phyloP scores from a whole-genome alignment of 495 filamentous ascomycete genomes.

The Penicillium flavigenum region DNA sequence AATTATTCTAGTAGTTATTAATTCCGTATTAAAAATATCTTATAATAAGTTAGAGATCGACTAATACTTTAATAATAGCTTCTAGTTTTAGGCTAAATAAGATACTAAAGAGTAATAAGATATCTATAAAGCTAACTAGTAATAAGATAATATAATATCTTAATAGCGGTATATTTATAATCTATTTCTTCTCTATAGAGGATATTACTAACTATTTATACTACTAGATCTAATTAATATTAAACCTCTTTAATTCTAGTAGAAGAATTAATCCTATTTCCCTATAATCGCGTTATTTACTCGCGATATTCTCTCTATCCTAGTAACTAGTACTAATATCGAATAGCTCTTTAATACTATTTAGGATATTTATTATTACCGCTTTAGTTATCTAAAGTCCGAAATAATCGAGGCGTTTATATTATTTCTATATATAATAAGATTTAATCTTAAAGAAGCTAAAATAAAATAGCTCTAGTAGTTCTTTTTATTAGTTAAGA shows the following conservation, averaged over 20 bases:
- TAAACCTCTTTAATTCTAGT: constrained; percentile 1
- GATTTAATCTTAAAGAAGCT: background rate
- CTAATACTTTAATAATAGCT: background rate
- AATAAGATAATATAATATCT: background rate
- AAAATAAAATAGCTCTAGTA: background rate
- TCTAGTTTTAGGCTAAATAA: background rate
- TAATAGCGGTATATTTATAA: no score
- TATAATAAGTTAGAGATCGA: background rate
- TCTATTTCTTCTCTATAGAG: no score
- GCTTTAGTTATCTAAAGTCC: background rate
- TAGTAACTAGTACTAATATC: background rate
- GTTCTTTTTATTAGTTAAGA: constrained; percentile 2
- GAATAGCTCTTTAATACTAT: background rate
- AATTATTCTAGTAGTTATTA: constrained; percentile 1
- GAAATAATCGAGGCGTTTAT: background rate
- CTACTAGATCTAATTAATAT: no score
- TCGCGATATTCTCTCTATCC: background rate
- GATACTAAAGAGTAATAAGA: background rate
- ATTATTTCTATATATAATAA: constrained; percentile 6
- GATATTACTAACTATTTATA: no score
- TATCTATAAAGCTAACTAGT: background rate
- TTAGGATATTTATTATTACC: constrained; percentile 3
- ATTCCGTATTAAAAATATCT: constrained; percentile 1
- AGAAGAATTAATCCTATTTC: background rate
- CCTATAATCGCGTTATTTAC: background rate